Evolutionary conservation across 1,139 yeast species (phyloP), one percentile per base, ranked within the genome.

Genomic region (Pneumocystis canis): DNA sequence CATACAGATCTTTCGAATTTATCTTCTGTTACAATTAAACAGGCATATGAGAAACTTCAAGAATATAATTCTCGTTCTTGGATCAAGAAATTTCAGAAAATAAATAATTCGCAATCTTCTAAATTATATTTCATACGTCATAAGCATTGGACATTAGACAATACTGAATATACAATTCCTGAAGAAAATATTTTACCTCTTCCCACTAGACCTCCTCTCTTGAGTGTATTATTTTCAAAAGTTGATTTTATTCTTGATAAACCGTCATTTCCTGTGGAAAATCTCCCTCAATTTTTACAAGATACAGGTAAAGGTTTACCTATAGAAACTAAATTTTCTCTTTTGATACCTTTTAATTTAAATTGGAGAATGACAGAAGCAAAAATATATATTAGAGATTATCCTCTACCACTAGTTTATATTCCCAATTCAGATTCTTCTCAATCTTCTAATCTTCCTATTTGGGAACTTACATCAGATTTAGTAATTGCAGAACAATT

Each of bases 301-400:
- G 80, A 82, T 25, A 77, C 85, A 20, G 97, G 97, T 4, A 90
- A 89, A 71, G 95, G 95, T 0, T 80, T 85, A 32, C 97, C 97
- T 0, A 71, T 73, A 63, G 86, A 84, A 66, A 82, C 90, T 0
- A 71, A 76, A 62, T 90, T 84, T 71, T 83, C 94, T 0, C 76
- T 87, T 28, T 72, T 86, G 70, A 70, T 89, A 1, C 97, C 97
- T 0, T 70, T 84, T 63, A 77, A 75, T 71, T 63, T 83, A 30
- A 76, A 79, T 39, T 71, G 85, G 63, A 73, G 74, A 11, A 73
- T 84, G 57, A 76, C 76, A 14, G 87, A 83, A 65, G 71, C 82
- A 56, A 73, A 84, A 39, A 75, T 83, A 68, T 83, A 82, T 66
- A 68, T 84, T 63, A 74, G 89, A 57, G 95, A 87, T 69, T 85